Percentiles rank a stretch among this genome's conserved stretches.
phyloP scores from a whole-genome alignment of 805 yeast genomes.

The Nakazawaea ambrosiae region DNA sequence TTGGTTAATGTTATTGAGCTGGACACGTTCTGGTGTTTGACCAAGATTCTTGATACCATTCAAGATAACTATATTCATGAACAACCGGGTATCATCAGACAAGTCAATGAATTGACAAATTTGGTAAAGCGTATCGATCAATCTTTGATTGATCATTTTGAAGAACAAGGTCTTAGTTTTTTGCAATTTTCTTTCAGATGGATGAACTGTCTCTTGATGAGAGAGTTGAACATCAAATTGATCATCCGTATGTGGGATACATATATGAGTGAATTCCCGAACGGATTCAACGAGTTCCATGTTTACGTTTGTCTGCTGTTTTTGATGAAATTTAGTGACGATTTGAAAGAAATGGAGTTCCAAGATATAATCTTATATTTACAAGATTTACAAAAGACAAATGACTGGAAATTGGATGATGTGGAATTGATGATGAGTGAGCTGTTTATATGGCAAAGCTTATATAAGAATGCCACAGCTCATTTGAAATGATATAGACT shows the following conservation, averaged over 20 bases:
- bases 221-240: constrained; percentile 74
- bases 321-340: constrained; percentile 77
- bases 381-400: constrained; percentile 79
- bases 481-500: constrained; percentile 51
- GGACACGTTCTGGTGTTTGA: constrained; percentile 94
- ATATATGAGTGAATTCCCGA: constrained; percentile 65
- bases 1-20: constrained; percentile 76
- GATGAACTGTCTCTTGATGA: constrained; percentile 97
- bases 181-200: constrained; percentile 94
- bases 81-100: constrained; percentile 94
- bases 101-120: constrained; percentile 73
- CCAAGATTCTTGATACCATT: constrained; percentile 85
- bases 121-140: constrained; percentile 76
- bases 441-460: constrained; percentile 93
- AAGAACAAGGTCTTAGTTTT: constrained; percentile 81
- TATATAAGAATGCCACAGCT: constrained; percentile 85
- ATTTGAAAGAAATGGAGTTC: constrained; percentile 78
- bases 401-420: constrained; percentile 80
- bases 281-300: constrained; percentile 87
- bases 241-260: constrained; percentile 98
- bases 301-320: constrained; percentile 98
- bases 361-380: constrained; percentile 89
- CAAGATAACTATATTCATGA: constrained; percentile 97
- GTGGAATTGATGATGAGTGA: constrained; percentile 89
- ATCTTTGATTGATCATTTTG: constrained; percentile 66